A percentile compares a stretch with the other conserved stretches of the same genome.
phyloP scores from a whole-genome alignment of 495 filamentous ascomycete genomes.

The Chaetomium tenue region DNA sequence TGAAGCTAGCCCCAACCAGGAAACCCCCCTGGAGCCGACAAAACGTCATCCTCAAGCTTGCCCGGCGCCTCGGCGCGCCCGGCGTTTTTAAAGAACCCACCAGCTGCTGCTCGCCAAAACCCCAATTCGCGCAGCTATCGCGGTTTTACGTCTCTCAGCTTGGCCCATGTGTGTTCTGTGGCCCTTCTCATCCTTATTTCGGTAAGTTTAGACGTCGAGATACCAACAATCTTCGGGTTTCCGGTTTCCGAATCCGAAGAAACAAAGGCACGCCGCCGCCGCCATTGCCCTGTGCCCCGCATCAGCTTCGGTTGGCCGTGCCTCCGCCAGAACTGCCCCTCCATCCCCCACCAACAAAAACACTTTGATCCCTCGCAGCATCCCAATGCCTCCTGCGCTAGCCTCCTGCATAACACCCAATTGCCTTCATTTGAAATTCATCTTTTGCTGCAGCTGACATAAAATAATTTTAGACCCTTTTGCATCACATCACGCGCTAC shows the following conservation, averaged over 20 bases:
- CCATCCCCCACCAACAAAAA: conserved; percentile 17
- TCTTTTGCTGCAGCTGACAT: not conserved
- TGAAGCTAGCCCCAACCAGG: conserved; percentile 13
- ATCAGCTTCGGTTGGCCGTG: conserved; percentile 8
- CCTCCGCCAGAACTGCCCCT: conserved; percentile 4
- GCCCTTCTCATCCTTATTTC: conserved; percentile 46
- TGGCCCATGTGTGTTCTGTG: conserved; percentile 43
- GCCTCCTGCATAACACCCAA: not conserved
- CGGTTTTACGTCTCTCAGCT: conserved; percentile 13
- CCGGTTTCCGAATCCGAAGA: not conserved
- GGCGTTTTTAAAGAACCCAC: conserved; percentile 22
- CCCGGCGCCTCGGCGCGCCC: conserved; percentile 26
- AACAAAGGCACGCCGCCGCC: not conserved
- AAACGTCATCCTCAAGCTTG: conserved; percentile 31
- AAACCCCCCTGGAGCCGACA: conserved; percentile 27
- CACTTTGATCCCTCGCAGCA: not conserved
- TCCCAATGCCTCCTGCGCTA: not conserved
- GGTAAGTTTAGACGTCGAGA: conserved; percentile 38
- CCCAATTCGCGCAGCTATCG: conserved; percentile 16
- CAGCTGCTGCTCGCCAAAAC: conserved; percentile 7
- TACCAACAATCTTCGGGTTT: not conserved
- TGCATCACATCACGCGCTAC: not conserved
- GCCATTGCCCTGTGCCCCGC: not conserved
- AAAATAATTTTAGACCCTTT: not conserved
- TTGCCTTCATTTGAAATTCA: not conserved